Percentiles rank a stretch among this genome's conserved stretches.
Evolutionary conservation across 352 stramenopile genomes (phyloP).

Genomic region (Phytophthora multivora): DNA sequence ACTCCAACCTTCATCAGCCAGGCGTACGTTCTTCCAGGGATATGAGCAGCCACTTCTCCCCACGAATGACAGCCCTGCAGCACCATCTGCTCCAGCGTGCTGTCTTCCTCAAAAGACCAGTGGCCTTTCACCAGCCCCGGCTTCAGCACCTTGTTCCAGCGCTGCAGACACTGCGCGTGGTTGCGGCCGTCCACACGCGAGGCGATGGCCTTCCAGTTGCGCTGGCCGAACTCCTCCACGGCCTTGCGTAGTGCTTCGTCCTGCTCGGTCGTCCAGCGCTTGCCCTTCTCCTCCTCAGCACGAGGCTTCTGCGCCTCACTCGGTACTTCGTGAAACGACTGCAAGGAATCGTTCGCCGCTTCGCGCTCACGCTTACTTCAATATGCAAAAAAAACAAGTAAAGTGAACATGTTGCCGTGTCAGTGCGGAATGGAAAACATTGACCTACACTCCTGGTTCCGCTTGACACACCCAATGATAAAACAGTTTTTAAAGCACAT

Average conservation of each 20-base stretch:
- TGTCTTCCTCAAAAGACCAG: slow-evolving; percentile 93
- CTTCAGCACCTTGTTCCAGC: slow-evolving; percentile 90
- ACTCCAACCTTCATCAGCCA: background rate
- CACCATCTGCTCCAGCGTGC: slow-evolving; percentile 84
- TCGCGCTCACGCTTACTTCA: slow-evolving; percentile 60
- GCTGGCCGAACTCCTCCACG: slow-evolving; percentile 76
- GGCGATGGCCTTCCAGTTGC: slow-evolving; percentile 89
- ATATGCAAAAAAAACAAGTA: slow-evolving; percentile 9
- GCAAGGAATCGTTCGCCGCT: slow-evolving; percentile 37
- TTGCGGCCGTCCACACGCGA: slow-evolving; percentile 60
- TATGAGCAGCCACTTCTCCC: slow-evolving; percentile 62
- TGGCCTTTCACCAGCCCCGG: slow-evolving; percentile 92
- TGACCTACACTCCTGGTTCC: slow-evolving; percentile 31
- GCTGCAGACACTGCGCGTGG: slow-evolving; percentile 79
- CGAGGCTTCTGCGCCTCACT: slow-evolving; percentile 61
- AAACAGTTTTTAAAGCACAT: background rate
- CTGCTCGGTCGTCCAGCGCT: slow-evolving; percentile 76
- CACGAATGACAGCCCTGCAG: slow-evolving; percentile 73
- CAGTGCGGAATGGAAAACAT: slow-evolving; percentile 12
- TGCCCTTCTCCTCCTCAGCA: slow-evolving; percentile 55
- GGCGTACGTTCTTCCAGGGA: slow-evolving; percentile 65
- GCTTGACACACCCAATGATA: slow-evolving; percentile 1
- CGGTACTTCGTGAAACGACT: slow-evolving; percentile 54
- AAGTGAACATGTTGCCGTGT: slow-evolving; percentile 6
- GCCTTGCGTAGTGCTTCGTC: slow-evolving; percentile 76